phyloP scores from a whole-genome alignment of 495 filamentous ascomycete species.

The Aspergillus wentii region DNA sequence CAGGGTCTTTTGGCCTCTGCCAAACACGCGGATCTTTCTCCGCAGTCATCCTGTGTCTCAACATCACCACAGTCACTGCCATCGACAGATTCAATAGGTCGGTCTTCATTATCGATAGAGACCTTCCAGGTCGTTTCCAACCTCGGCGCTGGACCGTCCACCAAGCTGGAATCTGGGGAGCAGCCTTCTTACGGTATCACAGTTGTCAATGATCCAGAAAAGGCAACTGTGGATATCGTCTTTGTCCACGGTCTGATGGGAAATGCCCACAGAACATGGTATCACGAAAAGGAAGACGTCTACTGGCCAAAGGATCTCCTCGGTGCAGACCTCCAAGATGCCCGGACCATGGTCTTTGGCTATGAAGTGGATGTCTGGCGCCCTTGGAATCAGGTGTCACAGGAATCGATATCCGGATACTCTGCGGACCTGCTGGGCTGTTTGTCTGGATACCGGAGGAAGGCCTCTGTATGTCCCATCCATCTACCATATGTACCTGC shows the following conservation, averaged over 20 bases:
- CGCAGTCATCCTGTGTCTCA: too few species aligned
- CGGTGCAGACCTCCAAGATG: conserved; percentile 9
- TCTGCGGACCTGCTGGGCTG: conserved; percentile 19
- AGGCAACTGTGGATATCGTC: conserved; percentile 21
- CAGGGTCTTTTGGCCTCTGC: too few species aligned
- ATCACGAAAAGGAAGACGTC: conserved; percentile 4
- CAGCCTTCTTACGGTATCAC: conserved; percentile 11
- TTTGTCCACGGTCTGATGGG: conserved; percentile 31
- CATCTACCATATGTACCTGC: too few species aligned
- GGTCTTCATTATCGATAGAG: too few species aligned
- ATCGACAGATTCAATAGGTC: too few species aligned
- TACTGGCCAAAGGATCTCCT: conserved; percentile 24
- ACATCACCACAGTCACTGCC: too few species aligned
- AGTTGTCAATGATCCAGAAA: conserved; percentile 11
- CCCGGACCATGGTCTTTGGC: conserved; percentile 23
- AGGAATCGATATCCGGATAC: conserved; percentile 20
- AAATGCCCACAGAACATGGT: conserved; percentile 23
- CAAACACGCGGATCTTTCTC: too few species aligned
- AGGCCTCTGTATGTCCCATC: conserved; percentile 10
- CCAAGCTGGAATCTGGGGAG: too few species aligned
- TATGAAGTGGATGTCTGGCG: conserved; percentile 23
- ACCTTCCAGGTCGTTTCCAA: too few species aligned
- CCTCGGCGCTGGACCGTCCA: too few species aligned
- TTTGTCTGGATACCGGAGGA: conserved; percentile 15
- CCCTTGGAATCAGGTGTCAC: conserved; percentile 8